Evolutionary conservation across 768 basidiomycete genomes (phyloP), one percentile per base, ranked within the genome.

Genomic region (Trametopsis cervina): DNA sequence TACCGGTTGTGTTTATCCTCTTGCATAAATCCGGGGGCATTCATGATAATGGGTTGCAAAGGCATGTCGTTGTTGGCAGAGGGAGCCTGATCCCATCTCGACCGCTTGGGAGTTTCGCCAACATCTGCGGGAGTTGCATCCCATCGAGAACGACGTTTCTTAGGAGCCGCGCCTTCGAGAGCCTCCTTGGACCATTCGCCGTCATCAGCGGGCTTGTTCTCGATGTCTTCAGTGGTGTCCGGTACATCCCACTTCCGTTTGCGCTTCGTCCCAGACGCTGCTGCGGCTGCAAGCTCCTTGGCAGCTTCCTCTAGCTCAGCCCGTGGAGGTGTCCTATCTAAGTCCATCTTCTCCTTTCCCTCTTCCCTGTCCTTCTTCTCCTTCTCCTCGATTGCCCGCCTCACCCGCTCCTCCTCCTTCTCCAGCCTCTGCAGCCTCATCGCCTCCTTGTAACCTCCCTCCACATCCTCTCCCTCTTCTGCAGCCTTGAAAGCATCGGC

Each of bases 1-100:
- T 89, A 93, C n/a, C 93, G 80, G 60, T 96, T 96, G 62, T 96
- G 89, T 59, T 93, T 93, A 70, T 98, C 92, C 57, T 92, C 90
- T 53, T 92, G 88, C 70, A 88, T 75, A 54, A 87, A 77, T 46
- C 76, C 73, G 2, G 87, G 89, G 0, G 85, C 83, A 55, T 89
- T 89, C 88, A 90, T 90, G 62, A 90, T 89, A 42, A 90, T 90
- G 36, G 80, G 83, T 1, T 77, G 74, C 76, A 86, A 85, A 2
- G 85, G 84, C 0, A 66, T 73, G 42, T 89, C 86, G 12, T 64
- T 61, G 15, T 66, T 61, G 4, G 77, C 66, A 3, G 81, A 71
- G 4, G 96, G 93, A 15, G 91, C 89, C 67, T 96, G 92, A 65
- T 99, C 96, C 96, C 95, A 99, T 43, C 94, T 81, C 23, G 94